These are phyloP conservation scores for Amaranthus tricolor DNA, from an alignment of 179 eudicot genomes.

Conservation along the genomic window DNA sequence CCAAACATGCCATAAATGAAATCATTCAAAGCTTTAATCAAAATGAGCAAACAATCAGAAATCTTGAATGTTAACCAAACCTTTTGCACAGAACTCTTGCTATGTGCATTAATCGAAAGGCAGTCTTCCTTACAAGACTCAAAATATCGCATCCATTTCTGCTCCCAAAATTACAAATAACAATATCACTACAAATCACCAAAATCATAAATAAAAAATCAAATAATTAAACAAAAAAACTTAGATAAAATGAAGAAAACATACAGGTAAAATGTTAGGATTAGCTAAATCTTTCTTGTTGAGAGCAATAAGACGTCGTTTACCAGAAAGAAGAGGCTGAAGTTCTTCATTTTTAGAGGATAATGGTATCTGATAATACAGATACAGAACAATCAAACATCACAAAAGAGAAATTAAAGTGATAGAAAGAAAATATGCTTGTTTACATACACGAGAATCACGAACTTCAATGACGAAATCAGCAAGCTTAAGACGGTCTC, in stretches of 20 bases:
- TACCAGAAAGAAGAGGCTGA: constrained; percentile 64
- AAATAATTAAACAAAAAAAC: neutral
- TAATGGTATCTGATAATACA: constrained; percentile 61
- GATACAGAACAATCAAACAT: neutral
- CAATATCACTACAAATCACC: neutral
- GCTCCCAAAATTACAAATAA: constrained; percentile 20
- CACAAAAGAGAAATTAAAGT: neutral
- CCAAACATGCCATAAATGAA: too few species aligned
- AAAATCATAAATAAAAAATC: neutral
- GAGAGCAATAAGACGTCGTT: constrained; percentile 79
- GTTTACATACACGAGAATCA: constrained; percentile 60
- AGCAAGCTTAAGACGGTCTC: constrained; percentile 83
- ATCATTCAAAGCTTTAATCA: neutral
- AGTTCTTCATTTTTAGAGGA: constrained; percentile 82
- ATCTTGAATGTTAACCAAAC: constrained; percentile 32
- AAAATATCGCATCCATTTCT: constrained; percentile 79
- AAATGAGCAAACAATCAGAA: neutral
- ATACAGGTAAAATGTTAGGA: constrained; percentile 86
- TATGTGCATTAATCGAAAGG: constrained; percentile 79
- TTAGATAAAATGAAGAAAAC: neutral
- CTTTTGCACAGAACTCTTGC: constrained; percentile 83
- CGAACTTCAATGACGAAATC: constrained; percentile 95
- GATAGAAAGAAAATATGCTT: constrained; percentile 4
- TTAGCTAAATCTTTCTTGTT: constrained; percentile 96
- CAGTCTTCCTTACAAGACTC: constrained; percentile 69